Evolutionary conservation across 2,329 filamentous ascomycete species (phyloP).

Genomic region (Stagonosporopsis chrysanthemi): DNA sequence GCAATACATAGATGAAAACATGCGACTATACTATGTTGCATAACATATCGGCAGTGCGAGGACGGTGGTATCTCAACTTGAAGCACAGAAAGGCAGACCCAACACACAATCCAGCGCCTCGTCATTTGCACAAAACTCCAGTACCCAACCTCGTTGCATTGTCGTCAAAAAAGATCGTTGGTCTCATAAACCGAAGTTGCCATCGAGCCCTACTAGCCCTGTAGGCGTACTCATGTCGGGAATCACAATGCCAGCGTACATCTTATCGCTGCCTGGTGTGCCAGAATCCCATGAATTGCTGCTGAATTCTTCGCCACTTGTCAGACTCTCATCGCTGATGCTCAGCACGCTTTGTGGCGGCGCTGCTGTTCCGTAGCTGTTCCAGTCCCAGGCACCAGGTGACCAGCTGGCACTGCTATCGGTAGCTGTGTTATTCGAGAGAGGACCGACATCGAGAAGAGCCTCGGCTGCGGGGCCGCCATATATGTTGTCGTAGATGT

Average conservation of each 20-base stretch:
- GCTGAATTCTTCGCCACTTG: slow-evolving; percentile 58
- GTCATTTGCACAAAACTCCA: background rate
- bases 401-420: slow-evolving; percentile 46
- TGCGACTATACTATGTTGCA: background rate
- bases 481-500: slow-evolving; percentile 86
- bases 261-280: slow-evolving; percentile 40
- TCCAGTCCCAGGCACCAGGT: slow-evolving; percentile 47
- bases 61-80: slow-evolving; percentile 35
- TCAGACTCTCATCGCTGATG: slow-evolving; percentile 67
- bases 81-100: slow-evolving; percentile 1
- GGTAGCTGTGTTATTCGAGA: slow-evolving; percentile 39
- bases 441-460: slow-evolving; percentile 43
- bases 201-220: slow-evolving; percentile 49
- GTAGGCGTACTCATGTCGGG: slow-evolving; percentile 42
- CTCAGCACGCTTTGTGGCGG: slow-evolving; percentile 64
- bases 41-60: slow-evolving; percentile 26
- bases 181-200: slow-evolving; percentile 50
- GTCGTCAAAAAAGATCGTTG: slow-evolving; percentile 1
- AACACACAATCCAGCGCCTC: background rate
- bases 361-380: slow-evolving; percentile 34
- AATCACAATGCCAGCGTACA: slow-evolving; percentile 49
- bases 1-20: background rate
- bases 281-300: slow-evolving; percentile 39
- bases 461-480: slow-evolving; percentile 65
- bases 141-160: background rate